These are phyloP conservation scores for Suillus subluteus DNA, from an alignment of 768 basidiomycete species.

Conservation along the genomic window DNA sequence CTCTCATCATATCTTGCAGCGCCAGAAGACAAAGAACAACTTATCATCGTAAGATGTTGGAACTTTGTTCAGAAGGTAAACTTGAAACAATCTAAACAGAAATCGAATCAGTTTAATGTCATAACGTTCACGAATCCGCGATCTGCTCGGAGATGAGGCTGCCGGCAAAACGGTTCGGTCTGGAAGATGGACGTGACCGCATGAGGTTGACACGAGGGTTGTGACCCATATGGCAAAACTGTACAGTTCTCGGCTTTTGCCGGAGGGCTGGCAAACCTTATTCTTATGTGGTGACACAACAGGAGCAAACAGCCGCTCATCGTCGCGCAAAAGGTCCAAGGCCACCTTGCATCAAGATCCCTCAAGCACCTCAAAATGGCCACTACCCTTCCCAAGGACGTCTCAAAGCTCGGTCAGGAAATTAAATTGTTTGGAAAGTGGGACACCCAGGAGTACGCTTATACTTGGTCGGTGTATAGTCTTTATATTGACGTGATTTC, in stretches of 20 bases:
- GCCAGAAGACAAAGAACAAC: background rate
- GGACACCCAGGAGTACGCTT: slow-evolving; percentile 94
- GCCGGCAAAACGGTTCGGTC: background rate
- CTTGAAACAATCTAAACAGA: background rate
- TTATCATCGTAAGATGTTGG: background rate
- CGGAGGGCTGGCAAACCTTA: slow-evolving; percentile 31
- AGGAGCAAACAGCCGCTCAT: slow-evolving; percentile 28
- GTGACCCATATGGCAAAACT: slow-evolving; percentile 20
- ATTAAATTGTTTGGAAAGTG: slow-evolving; percentile 99
- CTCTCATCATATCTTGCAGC: background rate
- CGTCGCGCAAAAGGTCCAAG: slow-evolving; percentile 25
- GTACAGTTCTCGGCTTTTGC: slow-evolving; percentile 31
- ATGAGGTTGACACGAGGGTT: background rate
- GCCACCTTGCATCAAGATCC: slow-evolving; percentile 25
- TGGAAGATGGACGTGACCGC: background rate
- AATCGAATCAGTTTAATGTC: background rate
- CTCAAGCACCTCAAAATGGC: slow-evolving; percentile 59
- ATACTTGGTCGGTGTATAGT: slow-evolving; percentile 5
- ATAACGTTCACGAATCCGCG: background rate
- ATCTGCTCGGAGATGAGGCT: background rate
- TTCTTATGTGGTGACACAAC: slow-evolving; percentile 17
- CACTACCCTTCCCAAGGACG: slow-evolving; percentile 79
- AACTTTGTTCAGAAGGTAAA: background rate
- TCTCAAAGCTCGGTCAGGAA: slow-evolving; percentile 80
- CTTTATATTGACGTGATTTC: slow-evolving; percentile 20